Evolutionary conservation across 371 early-diverging fungal genomes (phyloP), one percentile per base, ranked within the genome.

Genomic region (Nosema muscidifuracis): DNA sequence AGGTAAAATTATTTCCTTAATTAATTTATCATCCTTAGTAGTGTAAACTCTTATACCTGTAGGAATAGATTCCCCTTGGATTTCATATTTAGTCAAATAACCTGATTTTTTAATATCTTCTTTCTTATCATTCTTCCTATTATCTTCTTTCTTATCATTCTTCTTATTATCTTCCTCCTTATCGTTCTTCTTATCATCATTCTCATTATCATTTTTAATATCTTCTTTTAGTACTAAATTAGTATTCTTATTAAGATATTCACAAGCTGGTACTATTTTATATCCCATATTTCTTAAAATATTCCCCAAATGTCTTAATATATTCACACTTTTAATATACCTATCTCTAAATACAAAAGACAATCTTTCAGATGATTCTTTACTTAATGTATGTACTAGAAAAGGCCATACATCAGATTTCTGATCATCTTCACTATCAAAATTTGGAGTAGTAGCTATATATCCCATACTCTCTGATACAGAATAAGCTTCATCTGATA

Each of bases 371-470:
- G 10, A 4, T 2, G 16, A 22, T n/a, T 13, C 20, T 50, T 34
- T 20, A 16, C 10, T 1, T n/a, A 70, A 15, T 33, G 15, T 12
- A 20, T 3, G 38, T 38, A 7, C 0, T 2, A 70, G 1, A 36
- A 42, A 44, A 22, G 30, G 26, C 10, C 20, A 42, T 20, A 61
- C 26, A 47, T 70, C 43, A 18, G 50, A 2, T 16, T 43, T 70
- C 22, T 70, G 61, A 22, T 60, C 44, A 61, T 70, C 70, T 61
- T 70, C 62, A 38, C 38, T 36, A 44, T 70, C 70, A 34, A 70
- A 10, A 24, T 12, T 61, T 22, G 62, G 62, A 18, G 1, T 34
- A 20, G 38, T 57, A 20, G 50, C 33, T 22, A 70, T 42, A 38
- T 43, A 61, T 6, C 53, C 53, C 20, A 51, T 13, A 16, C 22